A percentile compares a stretch with the other conserved stretches of the same genome.
Conservation (phyloP, 192 early-diverging fungal genomes). For the Coemansia sp. region DNA sequence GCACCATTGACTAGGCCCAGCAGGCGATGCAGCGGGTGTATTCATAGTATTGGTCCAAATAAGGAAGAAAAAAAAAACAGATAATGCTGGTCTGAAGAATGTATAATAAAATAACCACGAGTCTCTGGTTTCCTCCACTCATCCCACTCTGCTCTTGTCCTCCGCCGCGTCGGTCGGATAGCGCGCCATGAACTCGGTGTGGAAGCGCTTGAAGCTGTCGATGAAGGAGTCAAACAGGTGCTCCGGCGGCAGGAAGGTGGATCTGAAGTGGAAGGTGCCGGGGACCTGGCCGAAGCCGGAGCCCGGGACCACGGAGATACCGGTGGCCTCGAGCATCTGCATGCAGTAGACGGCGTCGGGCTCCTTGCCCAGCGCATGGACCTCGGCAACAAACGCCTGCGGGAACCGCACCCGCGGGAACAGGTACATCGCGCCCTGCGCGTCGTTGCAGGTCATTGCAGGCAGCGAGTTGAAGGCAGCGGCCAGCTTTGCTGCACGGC, state of each 20-base stretch:
- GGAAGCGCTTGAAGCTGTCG: constrained; percentile 72
- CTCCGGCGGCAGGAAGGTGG: constrained; percentile 94
- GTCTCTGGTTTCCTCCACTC: background rate
- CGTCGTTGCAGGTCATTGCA: constrained; percentile 80
- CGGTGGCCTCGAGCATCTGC: constrained; percentile 89
- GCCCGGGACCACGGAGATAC: constrained; percentile 95
- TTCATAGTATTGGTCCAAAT: background rate
- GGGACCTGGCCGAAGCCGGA: constrained; percentile 89
- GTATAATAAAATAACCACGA: background rate
- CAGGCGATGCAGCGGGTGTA: background rate
- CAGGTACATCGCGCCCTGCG: constrained; percentile 96
- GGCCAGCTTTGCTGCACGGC: constrained; percentile 75
- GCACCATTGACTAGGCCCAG: constrained; percentile 59
- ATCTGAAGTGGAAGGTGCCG: constrained; percentile 93
- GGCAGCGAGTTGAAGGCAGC: constrained; percentile 79
- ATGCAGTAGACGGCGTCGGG: constrained; percentile 91
- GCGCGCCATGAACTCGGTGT: constrained; percentile 76
- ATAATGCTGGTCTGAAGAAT: too few relatives aligned
- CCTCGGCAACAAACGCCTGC: constrained; percentile 73
- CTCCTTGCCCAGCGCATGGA: constrained; percentile 65
- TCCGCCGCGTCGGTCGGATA: constrained; percentile 11
- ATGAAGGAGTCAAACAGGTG: constrained; percentile 91
- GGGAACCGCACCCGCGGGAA: constrained; percentile 85
- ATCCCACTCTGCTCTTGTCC: too few relatives aligned
- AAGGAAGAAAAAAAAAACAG: background rate